phyloP scores from a whole-genome alignment of 768 basidiomycete species.

The Auriscalpium microsporum region DNA sequence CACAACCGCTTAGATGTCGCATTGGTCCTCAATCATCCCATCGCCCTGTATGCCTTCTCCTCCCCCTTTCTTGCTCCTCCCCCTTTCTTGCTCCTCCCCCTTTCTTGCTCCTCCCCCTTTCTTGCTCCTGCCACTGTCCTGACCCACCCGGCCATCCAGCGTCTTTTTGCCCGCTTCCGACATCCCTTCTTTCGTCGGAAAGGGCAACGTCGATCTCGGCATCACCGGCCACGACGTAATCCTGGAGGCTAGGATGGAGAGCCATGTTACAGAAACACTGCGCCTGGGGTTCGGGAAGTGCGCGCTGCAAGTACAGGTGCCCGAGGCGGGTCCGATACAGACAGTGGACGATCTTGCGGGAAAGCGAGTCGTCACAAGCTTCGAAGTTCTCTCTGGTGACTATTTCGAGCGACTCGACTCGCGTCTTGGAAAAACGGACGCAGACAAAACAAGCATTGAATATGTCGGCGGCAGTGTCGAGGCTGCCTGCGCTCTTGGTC shows the following conservation, averaged over 20 bases:
- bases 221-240: constrained; percentile 99
- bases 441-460: constrained; percentile 71
- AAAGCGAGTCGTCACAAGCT: constrained; percentile 90
- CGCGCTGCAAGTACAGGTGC: constrained; percentile 82
- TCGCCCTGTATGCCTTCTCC: constrained; percentile 66
- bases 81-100: too few relatives aligned
- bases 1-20: constrained; percentile 86
- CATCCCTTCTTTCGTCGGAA: constrained; percentile 97
- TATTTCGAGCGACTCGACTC: constrained; percentile 69
- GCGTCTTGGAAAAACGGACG: constrained; percentile 40
- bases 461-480: constrained; percentile 98
- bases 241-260: constrained; percentile 78
- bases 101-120: neutral
- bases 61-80: neutral
- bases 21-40: constrained; percentile 86
- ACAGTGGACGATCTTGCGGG: constrained; percentile 76
- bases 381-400: constrained; percentile 75
- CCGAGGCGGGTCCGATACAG: constrained; percentile 62
- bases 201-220: constrained; percentile 92
- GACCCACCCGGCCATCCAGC: constrained; percentile 30
- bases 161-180: constrained; percentile 96
- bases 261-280: constrained; percentile 68
- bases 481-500: constrained; percentile 91
- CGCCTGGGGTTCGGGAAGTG: constrained; percentile 92
- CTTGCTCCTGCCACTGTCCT: neutral